phyloP scores from a whole-genome alignment of 257 asterid species.

The Forsythia viridissima region DNA sequence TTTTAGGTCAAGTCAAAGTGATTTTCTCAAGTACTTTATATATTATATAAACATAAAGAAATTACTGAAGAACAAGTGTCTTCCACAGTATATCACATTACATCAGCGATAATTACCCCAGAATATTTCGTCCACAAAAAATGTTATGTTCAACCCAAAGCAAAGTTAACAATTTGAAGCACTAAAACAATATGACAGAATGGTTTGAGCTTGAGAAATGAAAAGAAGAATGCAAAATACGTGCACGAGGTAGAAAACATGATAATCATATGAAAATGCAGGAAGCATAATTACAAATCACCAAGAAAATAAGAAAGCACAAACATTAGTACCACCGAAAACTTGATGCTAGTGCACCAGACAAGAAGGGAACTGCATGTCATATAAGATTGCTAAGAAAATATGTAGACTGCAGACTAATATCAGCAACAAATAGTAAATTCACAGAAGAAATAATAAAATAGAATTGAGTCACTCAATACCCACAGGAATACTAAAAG shows the following conservation, averaged over 20 bases:
- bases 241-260: not conserved
- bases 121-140: not conserved
- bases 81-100: not conserved
- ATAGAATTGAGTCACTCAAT: not conserved
- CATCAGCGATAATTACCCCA: not conserved
- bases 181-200: not conserved
- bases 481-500: not conserved
- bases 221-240: not conserved
- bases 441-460: not conserved
- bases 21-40: not conserved
- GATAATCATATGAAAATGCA: not conserved
- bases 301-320: not conserved
- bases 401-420: conserved; percentile 10
- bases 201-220: not conserved
- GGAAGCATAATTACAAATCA: not conserved
- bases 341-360: not conserved
- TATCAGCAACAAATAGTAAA: not conserved
- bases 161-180: not conserved
- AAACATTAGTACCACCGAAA: not conserved
- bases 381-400: not conserved
- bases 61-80: not conserved
- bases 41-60: not conserved
- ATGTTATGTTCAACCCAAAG: not conserved
- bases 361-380: not conserved
- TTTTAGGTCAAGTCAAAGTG: not conserved